phyloP scores from a whole-genome alignment of 352 stramenopile species.

The Thalassiosira hispida region DNA sequence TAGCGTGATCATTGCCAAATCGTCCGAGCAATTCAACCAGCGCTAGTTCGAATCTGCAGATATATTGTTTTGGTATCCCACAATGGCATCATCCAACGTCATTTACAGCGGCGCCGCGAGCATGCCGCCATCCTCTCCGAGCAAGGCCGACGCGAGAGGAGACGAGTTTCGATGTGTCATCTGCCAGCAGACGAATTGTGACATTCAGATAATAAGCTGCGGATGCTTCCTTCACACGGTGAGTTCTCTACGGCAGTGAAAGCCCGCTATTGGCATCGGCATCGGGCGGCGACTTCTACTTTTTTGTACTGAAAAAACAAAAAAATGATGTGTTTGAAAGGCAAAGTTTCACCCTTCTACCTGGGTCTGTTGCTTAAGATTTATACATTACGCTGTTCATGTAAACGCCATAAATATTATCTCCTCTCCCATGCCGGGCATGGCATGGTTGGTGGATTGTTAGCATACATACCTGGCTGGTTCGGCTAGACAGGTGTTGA shows the following conservation, averaged over 20 bases:
- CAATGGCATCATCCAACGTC: background rate
- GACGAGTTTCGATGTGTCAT: conserved; percentile 21
- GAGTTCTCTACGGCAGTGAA: conserved; percentile 7
- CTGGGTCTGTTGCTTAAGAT: background rate
- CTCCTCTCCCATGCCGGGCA: background rate
- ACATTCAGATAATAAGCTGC: conserved; percentile 26
- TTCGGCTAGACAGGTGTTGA: too few relatives aligned
- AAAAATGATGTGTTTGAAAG: background rate
- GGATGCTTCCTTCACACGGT: conserved; percentile 42
- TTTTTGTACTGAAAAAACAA: background rate
- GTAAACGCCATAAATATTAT: background rate
- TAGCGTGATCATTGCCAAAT: too few relatives aligned
- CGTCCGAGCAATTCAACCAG: too few relatives aligned
- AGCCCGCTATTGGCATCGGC: background rate
- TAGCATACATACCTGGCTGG: too few relatives aligned
- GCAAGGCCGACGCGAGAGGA: background rate
- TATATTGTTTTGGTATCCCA: background rate
- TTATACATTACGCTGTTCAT: background rate
- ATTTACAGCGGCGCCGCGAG: background rate
- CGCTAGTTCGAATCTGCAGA: background rate
- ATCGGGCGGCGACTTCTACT: background rate
- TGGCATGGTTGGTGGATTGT: background rate
- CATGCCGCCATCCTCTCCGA: background rate
- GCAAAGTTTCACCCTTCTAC: background rate
- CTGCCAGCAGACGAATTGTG: conserved; percentile 29